A percentile compares a stretch with the other conserved stretches of the same genome.
phyloP scores from a whole-genome alignment of 1,139 yeast species.

The Taphrina flavorubra region DNA sequence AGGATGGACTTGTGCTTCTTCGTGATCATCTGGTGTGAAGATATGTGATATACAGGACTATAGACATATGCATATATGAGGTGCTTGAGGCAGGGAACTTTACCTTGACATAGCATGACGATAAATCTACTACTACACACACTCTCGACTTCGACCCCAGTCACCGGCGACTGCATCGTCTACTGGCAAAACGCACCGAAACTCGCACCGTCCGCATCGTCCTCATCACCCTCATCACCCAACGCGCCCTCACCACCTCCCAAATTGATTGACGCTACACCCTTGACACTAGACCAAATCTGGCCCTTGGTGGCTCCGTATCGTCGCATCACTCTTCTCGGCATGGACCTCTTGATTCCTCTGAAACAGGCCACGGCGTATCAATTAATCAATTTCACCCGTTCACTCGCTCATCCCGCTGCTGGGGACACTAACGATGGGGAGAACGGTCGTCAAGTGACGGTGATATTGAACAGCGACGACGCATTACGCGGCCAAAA shows the following conservation, averaged over 20 bases:
- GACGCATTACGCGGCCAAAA: conserved; percentile 20
- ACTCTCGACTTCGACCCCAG: conserved; percentile 28
- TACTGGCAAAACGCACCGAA: conserved; percentile 34
- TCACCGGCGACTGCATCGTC: conserved; percentile 28
- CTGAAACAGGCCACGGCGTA: conserved; percentile 22
- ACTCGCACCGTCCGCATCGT: background rate
- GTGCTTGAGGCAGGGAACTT: too few relatives aligned
- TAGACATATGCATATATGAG: too few relatives aligned
- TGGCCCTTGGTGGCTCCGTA: conserved; percentile 2
- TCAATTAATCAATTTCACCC: conserved; percentile 14
- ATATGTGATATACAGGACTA: too few relatives aligned
- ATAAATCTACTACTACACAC: conserved; percentile 26
- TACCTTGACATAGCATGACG: conserved; percentile 3
- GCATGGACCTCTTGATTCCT: conserved; percentile 27
- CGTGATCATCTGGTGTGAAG: background rate
- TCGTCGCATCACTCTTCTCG: conserved; percentile 12
- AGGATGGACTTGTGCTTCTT: too few relatives aligned
- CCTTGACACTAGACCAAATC: conserved; percentile 19
- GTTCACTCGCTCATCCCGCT: conserved; percentile 8
- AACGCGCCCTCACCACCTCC: background rate
- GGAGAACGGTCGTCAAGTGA: background rate
- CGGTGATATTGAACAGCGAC: conserved; percentile 31
- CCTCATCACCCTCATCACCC: background rate
- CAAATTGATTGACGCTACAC: conserved; percentile 32
- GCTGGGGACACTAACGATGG: too few relatives aligned